Conservation (phyloP, 768 basidiomycete genomes). For the Hortiboletus flavorubellus region DNA sequence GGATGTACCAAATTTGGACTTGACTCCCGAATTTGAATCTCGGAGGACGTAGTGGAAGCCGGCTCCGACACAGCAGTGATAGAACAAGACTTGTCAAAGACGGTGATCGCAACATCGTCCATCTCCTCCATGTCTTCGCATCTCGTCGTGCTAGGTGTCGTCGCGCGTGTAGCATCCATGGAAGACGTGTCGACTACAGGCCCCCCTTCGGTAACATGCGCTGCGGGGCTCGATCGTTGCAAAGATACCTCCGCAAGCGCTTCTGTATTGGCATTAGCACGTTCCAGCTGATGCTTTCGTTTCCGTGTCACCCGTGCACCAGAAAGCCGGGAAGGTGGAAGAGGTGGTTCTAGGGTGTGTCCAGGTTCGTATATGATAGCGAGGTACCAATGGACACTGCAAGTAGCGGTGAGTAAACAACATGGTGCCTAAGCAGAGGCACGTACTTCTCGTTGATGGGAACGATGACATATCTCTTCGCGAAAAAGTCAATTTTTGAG, state of each 20-base stretch:
- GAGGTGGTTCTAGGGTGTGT: slow-evolving; percentile 49
- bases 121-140: slow-evolving; percentile 20
- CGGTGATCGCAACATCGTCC: slow-evolving; percentile 3
- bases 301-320: slow-evolving; percentile 19
- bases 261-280: slow-evolving; percentile 1
- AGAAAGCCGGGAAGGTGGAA: slow-evolving; percentile 24
- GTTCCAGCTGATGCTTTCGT: slow-evolving; percentile 18
- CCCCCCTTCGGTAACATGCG: slow-evolving; percentile 3
- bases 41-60: slow-evolving; percentile 6
- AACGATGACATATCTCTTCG: slow-evolving; percentile 89
- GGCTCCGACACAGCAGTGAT: slow-evolving; percentile 7
- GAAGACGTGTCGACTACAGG: slow-evolving; percentile 17
- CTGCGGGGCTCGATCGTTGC: background rate
- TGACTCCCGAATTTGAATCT: slow-evolving; percentile 8
- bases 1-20: slow-evolving; percentile 20
- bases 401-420: slow-evolving; percentile 4
- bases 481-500: slow-evolving; percentile 79
- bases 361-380: slow-evolving; percentile 89
- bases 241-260: background rate
- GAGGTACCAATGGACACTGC: slow-evolving; percentile 94
- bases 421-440: background rate
- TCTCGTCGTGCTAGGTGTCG: slow-evolving; percentile 19
- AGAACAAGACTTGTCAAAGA: slow-evolving; percentile 18
- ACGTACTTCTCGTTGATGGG: slow-evolving; percentile 95
- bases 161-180: slow-evolving; percentile 14